Evolutionary conservation across 2,329 filamentous ascomycete genomes (phyloP).

Genomic region (Diplocarpon rosae): DNA sequence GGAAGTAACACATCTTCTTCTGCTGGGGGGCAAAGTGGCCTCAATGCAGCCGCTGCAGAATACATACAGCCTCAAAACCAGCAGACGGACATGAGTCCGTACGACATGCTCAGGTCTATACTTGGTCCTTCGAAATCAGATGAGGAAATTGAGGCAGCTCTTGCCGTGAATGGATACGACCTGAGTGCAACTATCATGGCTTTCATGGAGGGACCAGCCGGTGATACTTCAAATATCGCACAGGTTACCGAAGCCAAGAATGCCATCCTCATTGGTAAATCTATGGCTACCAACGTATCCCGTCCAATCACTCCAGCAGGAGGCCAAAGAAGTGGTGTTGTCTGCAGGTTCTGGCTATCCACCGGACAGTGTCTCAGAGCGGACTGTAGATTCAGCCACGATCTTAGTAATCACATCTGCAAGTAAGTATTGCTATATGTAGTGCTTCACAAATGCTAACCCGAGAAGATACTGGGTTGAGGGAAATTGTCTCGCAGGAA

Average conservation of each 20-base stretch:
- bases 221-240: constrained; percentile 36
- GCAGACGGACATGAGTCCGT: constrained; percentile 87
- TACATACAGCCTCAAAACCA: constrained; percentile 46
- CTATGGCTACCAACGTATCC: constrained; percentile 61
- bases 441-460: constrained; percentile 9
- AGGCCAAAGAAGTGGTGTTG: constrained; percentile 71
- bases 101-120: constrained; percentile 94
- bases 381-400: constrained; percentile 94
- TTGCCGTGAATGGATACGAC: constrained; percentile 85
- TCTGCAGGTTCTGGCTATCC: constrained; percentile 95
- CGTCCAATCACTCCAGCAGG: constrained; percentile 67
- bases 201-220: constrained; percentile 64
- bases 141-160: constrained; percentile 86
- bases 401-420: constrained; percentile 92
- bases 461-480: constrained; percentile 76
- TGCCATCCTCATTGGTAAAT: constrained; percentile 75
- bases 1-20: constrained; percentile 71
- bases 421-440: constrained; percentile 52
- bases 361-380: constrained; percentile 92
- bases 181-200: constrained; percentile 82
- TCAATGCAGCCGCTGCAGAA: constrained; percentile 74
- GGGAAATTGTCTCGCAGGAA: constrained; percentile 87
- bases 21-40: constrained; percentile 50
- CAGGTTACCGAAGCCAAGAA: constrained; percentile 47
- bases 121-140: constrained; percentile 80